phyloP scores from a whole-genome alignment of 495 filamentous ascomycete genomes.

The Endocarpon pusillum region DNA sequence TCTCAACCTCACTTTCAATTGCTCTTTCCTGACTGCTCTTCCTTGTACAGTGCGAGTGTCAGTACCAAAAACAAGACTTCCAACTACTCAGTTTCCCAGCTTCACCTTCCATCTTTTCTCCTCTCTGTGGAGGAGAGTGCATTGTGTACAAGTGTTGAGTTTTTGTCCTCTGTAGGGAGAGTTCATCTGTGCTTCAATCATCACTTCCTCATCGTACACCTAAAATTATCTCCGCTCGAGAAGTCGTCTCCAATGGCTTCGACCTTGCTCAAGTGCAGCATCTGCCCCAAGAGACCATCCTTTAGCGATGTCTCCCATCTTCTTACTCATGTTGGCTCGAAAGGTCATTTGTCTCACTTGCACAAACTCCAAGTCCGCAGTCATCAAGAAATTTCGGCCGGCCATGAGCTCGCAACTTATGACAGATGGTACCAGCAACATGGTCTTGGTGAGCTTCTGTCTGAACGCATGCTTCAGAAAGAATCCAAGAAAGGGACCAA shows the following conservation, averaged over 20 bases:
- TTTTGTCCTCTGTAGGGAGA: conserved; percentile 6
- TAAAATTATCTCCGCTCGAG: no score
- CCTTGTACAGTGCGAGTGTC: no score
- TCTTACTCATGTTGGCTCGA: conserved; percentile 74
- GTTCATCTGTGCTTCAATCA: conserved; percentile 2
- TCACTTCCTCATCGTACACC: conserved; percentile 3
- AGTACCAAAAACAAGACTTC: no score
- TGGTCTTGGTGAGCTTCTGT: conserved; percentile 46
- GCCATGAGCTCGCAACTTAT: conserved; percentile 37
- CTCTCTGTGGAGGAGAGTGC: no score
- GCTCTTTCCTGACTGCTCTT: no score
- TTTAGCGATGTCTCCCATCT: conserved; percentile 85
- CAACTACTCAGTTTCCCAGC: no score
- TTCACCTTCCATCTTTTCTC: conserved; percentile 10
- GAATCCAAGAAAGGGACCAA: conserved; percentile 34
- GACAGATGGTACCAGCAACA: conserved; percentile 52
- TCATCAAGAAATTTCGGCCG: conserved; percentile 33
- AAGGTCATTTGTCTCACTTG: conserved; percentile 59
- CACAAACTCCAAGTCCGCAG: conserved; percentile 55
- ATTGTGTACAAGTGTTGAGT: no score
- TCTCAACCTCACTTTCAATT: no score
- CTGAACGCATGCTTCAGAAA: conserved; percentile 54
- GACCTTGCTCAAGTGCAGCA: conserved; percentile 55
- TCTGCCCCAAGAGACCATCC: conserved; percentile 56
- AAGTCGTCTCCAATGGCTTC: conserved; percentile 22